phyloP scores from a whole-genome alignment of 805 yeast genomes.

The Sugiyamaella chiloensis region DNA sequence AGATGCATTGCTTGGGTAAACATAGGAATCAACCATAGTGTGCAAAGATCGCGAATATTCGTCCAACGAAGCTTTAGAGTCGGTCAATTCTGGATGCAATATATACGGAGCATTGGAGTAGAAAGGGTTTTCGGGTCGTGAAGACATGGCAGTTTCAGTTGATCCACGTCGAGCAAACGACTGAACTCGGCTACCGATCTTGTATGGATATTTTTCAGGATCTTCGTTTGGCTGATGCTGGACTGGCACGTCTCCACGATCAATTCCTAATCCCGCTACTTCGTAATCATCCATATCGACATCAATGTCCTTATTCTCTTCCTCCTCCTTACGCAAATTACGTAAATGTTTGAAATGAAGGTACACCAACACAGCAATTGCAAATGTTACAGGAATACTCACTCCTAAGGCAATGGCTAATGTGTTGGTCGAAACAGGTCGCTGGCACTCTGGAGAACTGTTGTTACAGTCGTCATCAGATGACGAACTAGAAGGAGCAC shows the following conservation, averaged over 20 bases:
- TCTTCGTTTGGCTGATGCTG: neutral
- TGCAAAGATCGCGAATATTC: constrained; percentile 26
- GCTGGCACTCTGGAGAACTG: constrained; percentile 22
- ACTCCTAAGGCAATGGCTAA: constrained; percentile 36
- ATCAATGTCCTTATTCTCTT: constrained; percentile 34
- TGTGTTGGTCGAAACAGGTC: constrained; percentile 20
- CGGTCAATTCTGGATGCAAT: constrained; percentile 22
- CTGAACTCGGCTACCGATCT: neutral
- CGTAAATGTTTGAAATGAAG: constrained; percentile 34
- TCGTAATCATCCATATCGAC: constrained; percentile 33
- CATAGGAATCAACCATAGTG: constrained; percentile 18
- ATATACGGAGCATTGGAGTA: constrained; percentile 21
- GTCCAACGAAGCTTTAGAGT: constrained; percentile 23
- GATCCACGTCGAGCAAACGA: constrained; percentile 2
- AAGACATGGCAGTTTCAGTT: constrained; percentile 2
- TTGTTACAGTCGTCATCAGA: too few relatives aligned
- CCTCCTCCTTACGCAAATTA: constrained; percentile 36
- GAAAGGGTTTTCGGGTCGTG: constrained; percentile 20
- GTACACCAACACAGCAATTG: constrained; percentile 31
- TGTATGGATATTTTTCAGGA: neutral
- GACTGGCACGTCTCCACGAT: neutral
- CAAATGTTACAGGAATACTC: constrained; percentile 38
- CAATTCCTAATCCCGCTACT: neutral
- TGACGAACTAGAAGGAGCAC: too few relatives aligned
- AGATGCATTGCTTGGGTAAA: constrained; percentile 22